Base-by-base conservation (phyloP, 148 eudicot genomes). In the Suaeda aralocaspica region DNA sequence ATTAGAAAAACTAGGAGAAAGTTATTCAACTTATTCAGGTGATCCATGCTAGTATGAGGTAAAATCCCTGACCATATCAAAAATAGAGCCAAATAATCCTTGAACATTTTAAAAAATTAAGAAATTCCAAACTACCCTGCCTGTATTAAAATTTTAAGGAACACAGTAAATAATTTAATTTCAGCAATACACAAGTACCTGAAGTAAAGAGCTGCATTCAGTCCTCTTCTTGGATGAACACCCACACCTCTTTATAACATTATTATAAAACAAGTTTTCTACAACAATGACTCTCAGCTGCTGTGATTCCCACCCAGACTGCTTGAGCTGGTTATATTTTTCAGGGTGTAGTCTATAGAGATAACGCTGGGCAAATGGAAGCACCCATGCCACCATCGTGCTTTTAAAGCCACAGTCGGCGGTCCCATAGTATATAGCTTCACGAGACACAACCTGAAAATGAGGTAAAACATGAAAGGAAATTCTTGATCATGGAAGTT, bases 331-430 rank as follows among this genome's bases (percentile, higher is more conserved):
- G 48, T 53, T 64, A 77, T 89, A 94, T 71, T 80, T 80, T 60
- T 89, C 84, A 19, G 85, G 83, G 59, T 91, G 88, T n/a, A 73
- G 28, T 70, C 78, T 84, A 71, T 72, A 81, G 29, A 94, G 76
- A 79, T 91, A 94, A 49, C 97, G 96, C 80, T 91, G 99, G 44
- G 88, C 96, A 80, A 89, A 91, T 46, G 99, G 97, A 53, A 94
- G 92, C 76, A 83, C 86, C 97, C 97, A 87, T 58, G 82, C 83
- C 49, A 94, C 77, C 88, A 94, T 73, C 46, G 87, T 82, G 60
- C 81, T 75, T 72, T 81, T 84, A 48, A 77, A 85, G 66, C 85
- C 81, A 78, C 69, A 74, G 77, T 89, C 91, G 41, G 81, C 79
- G 61, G 78, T 79, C 50, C 96, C 92, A 66, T 84, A 80, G 72